Evolutionary conservation across 83 land plant species (phyloP).

Genomic region (Thuja plicata): DNA sequence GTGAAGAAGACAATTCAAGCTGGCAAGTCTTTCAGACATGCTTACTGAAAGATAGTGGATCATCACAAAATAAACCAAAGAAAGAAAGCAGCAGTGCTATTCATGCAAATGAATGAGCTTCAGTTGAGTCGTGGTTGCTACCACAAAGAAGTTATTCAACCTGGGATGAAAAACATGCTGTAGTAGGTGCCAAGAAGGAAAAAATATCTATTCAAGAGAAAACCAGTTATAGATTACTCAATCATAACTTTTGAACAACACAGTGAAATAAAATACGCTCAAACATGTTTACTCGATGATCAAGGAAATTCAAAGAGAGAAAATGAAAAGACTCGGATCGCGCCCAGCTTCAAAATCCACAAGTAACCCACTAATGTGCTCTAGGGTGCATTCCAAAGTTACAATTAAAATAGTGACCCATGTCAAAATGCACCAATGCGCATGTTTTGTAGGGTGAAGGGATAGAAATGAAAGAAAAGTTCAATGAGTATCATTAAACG

Average conservation of each 20-base stretch:
- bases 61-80: neutral
- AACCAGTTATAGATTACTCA: conserved; percentile 7
- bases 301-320: too few species aligned
- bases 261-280: neutral
- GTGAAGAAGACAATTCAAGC: conserved; percentile 8
- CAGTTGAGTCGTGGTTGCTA: neutral
- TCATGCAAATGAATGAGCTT: neutral
- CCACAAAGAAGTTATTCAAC: neutral
- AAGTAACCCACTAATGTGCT: too few species aligned
- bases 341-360: too few species aligned
- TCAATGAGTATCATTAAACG: too few species aligned
- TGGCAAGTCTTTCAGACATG: conserved; percentile 11
- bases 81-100: too few species aligned
- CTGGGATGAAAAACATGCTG: neutral
- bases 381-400: too few species aligned
- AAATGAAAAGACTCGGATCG: too few species aligned
- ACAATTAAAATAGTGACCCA: too few species aligned
- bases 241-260: neutral
- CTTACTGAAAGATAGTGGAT: conserved; percentile 9
- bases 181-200: neutral
- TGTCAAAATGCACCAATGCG: too few species aligned
- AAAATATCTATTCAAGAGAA: neutral
- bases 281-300: too few species aligned
- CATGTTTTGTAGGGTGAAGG: too few species aligned
- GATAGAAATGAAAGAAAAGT: too few species aligned